Conservation (phyloP, 176 grass and related monocot species). For the Areca catechu region DNA sequence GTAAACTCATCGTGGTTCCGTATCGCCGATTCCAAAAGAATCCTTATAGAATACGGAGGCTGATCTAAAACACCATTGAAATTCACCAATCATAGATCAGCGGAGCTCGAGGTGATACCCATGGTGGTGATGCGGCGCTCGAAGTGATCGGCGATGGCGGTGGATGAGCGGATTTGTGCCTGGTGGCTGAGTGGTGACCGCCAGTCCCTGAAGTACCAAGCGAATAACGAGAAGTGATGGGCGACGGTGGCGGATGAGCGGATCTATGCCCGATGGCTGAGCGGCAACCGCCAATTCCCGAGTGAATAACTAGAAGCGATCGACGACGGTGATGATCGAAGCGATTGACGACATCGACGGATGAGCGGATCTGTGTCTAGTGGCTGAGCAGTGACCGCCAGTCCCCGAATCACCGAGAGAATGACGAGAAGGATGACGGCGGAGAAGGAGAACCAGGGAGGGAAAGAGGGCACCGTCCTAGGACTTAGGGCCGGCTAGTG, state of each 20-base stretch:
- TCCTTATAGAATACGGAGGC: conserved; percentile 76
- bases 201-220: conserved; percentile 37
- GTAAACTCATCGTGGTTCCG: conserved; percentile 90
- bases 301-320: too few species aligned
- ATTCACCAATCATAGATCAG: neutral
- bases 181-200: conserved; percentile 27
- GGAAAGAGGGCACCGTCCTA: too few species aligned
- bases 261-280: too few species aligned
- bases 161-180: conserved; percentile 27
- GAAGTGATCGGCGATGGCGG: conserved; percentile 39
- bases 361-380: too few species aligned
- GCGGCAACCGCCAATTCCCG: too few species aligned
- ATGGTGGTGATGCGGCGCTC: conserved; percentile 79
- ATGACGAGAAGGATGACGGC: too few species aligned
- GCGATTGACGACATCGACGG: too few species aligned
- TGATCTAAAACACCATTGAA: conserved; percentile 34
- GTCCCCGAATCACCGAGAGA: too few species aligned
- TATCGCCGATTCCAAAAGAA: conserved; percentile 86
- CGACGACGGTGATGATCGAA: too few species aligned
- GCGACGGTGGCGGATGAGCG: conserved; percentile 29
- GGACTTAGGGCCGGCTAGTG: too few species aligned
- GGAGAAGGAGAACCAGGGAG: too few species aligned
- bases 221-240: conserved; percentile 43
- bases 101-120: conserved; percentile 56
- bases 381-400: too few species aligned